These are phyloP conservation scores for Fusarium haematococcum DNA, from an alignment of 2,329 filamentous ascomycete genomes.

Conservation along the genomic window DNA sequence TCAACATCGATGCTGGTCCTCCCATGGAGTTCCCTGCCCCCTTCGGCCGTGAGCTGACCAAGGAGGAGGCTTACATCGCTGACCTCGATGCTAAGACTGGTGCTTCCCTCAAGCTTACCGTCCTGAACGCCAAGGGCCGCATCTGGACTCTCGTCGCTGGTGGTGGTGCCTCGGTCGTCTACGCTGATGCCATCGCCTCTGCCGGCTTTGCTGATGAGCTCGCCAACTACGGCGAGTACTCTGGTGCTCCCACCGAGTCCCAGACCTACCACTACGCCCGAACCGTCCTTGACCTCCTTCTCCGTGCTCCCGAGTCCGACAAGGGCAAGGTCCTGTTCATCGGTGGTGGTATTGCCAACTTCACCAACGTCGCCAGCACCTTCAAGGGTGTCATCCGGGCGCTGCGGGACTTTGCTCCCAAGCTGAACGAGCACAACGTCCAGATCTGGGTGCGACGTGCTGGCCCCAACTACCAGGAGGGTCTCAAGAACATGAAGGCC, in stretches of 20 bases:
- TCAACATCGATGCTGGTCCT: slow-evolving; percentile 95
- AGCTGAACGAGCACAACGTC: slow-evolving; percentile 94
- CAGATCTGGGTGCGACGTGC: slow-evolving; percentile 95
- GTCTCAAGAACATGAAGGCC: slow-evolving; percentile 99
- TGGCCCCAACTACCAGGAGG: slow-evolving; percentile 98
- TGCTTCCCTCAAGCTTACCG: slow-evolving; percentile 97
- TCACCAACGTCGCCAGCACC: slow-evolving; percentile 98
- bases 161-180: slow-evolving; percentile 99
- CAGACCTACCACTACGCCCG: slow-evolving; percentile 99
- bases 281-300: slow-evolving; percentile 97
- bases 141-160: slow-evolving; percentile 99
- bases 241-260: slow-evolving; percentile 96
- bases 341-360: slow-evolving; percentile 99
- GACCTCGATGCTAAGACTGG: slow-evolving; percentile 99
- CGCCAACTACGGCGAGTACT: slow-evolving; percentile 99
- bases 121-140: slow-evolving; percentile 90
- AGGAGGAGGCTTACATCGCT: slow-evolving; percentile 99
- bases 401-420: slow-evolving; percentile 86
- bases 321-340: slow-evolving; percentile 99
- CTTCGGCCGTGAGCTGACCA: slow-evolving; percentile 97
- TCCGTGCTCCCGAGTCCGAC: slow-evolving; percentile 84
- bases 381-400: slow-evolving; percentile 99
- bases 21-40: slow-evolving; percentile 99
- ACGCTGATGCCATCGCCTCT: slow-evolving; percentile 97
- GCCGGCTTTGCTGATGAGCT: slow-evolving; percentile 95